A percentile compares a stretch with the other conserved stretches of the same genome.
Conservation (phyloP, 78 protist genomes). For the Dictyostelium discoideum region dicty_2.7 NC_007088.5:1333001-1333500, state of each 20-base stretch:
- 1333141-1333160: neutral
- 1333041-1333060: no score
- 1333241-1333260: neutral
- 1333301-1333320: neutral
- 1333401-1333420: neutral
- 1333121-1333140: neutral
- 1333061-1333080: neutral
- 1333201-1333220: neutral
- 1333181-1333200: neutral
- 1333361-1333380: neutral
- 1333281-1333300: slow-evolving; percentile 3
- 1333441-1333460: neutral
- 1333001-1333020: neutral
- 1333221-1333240: neutral
- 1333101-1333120: neutral
- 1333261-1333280: neutral
- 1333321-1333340: neutral
- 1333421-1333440: neutral
- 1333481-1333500: no score
- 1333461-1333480: neutral
- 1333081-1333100: neutral
- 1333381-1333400: neutral
- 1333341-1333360: neutral
- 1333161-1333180: neutral
- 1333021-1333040: slow-evolving; percentile 14